These are phyloP conservation scores for Exophiala viscosa DNA, from an alignment of 2,329 filamentous ascomycete species.

Conservation along the genomic window DNA sequence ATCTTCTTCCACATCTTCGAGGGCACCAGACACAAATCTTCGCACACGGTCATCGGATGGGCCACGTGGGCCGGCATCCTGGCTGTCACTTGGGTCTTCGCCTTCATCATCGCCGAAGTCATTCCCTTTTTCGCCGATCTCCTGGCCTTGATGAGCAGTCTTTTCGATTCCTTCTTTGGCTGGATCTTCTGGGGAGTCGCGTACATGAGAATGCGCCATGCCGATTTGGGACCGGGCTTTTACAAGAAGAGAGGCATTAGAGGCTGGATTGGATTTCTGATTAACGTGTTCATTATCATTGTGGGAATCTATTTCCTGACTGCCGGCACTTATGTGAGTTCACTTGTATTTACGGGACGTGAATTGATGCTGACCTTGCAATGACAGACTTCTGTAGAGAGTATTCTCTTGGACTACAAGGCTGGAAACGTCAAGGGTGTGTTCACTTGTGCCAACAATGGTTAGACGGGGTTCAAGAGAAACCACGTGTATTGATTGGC, in stretches of 20 bases:
- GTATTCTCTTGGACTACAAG: constrained; percentile 63
- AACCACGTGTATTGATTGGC: too few species aligned
- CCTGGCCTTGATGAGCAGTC: constrained; percentile 57
- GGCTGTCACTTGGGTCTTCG: constrained; percentile 69
- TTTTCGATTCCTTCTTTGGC: constrained; percentile 76
- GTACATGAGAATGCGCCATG: constrained; percentile 43
- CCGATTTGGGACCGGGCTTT: constrained; percentile 40
- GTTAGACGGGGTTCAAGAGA: not conserved
- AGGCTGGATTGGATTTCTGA: constrained; percentile 41
- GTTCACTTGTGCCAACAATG: constrained; percentile 64
- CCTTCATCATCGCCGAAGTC: constrained; percentile 86
- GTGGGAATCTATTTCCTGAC: constrained; percentile 78
- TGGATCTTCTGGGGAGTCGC: constrained; percentile 76
- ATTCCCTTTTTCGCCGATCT: constrained; percentile 87
- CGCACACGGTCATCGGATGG: constrained; percentile 81
- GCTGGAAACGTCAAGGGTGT: constrained; percentile 62
- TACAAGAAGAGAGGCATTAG: constrained; percentile 41
- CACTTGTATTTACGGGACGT: not conserved
- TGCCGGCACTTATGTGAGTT: constrained; percentile 69
- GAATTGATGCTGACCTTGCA: not conserved
- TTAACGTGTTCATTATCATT: constrained; percentile 70
- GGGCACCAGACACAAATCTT: constrained; percentile 71
- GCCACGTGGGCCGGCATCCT: constrained; percentile 71
- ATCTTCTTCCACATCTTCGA: constrained; percentile 87
- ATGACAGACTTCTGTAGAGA: constrained; percentile 41